Conservation (phyloP, 2,329 filamentous ascomycete genomes). For the Fusarium sp. region DNA sequence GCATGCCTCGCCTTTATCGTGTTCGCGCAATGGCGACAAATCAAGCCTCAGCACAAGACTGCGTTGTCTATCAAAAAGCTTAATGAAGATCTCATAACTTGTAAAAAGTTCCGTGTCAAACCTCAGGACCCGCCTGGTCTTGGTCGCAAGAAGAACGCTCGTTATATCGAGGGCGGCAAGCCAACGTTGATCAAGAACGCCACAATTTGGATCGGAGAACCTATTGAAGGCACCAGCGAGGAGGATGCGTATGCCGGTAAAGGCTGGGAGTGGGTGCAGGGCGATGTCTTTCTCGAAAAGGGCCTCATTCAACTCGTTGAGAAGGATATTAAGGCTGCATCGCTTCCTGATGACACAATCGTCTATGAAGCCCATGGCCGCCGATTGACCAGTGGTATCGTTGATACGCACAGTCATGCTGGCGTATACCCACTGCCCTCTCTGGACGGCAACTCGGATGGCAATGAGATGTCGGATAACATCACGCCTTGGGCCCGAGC, state of each 20-base stretch:
- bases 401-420: slow-evolving; percentile 80
- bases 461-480: slow-evolving; percentile 74
- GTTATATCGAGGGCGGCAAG: slow-evolving; percentile 70
- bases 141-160: slow-evolving; percentile 72
- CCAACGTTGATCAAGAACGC: slow-evolving; percentile 77
- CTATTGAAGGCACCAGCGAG: slow-evolving; percentile 62
- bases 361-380: slow-evolving; percentile 73
- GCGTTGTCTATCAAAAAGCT: slow-evolving; percentile 68
- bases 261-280: slow-evolving; percentile 71
- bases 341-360: slow-evolving; percentile 63
- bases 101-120: slow-evolving; percentile 67
- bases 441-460: slow-evolving; percentile 69
- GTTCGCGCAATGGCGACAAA: slow-evolving; percentile 65
- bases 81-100: slow-evolving; percentile 67
- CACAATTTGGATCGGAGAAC: slow-evolving; percentile 76
- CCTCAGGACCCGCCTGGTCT: slow-evolving; percentile 69
- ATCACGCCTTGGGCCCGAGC: slow-evolving; percentile 78
- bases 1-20: slow-evolving; percentile 66
- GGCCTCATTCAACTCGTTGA: slow-evolving; percentile 73
- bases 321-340: slow-evolving; percentile 57
- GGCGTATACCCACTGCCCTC: slow-evolving; percentile 71
- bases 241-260: slow-evolving; percentile 71
- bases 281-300: slow-evolving; percentile 73
- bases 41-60: slow-evolving; percentile 50
- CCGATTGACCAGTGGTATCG: slow-evolving; percentile 75